Conservation (phyloP, 1,284 basidiomycete genomes). For the Nidula niveotomentosa region DNA sequence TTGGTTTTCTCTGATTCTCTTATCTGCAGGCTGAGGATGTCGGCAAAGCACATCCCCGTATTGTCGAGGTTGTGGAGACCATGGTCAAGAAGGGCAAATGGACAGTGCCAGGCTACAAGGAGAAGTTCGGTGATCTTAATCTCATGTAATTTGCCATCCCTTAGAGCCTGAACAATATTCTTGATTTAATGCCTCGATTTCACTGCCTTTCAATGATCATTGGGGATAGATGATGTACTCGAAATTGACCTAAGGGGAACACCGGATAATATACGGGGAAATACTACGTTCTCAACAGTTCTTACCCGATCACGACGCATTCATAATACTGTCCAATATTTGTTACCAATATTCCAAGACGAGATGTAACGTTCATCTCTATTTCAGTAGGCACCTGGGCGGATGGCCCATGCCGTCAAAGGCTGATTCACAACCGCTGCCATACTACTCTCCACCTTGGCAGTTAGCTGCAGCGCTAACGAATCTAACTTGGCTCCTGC, state of each 20-base stretch:
- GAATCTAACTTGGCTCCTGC: conserved; percentile 39
- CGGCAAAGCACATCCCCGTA: conserved; percentile 90
- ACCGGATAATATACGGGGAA: too few relatives aligned
- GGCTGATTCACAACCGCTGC: conserved; percentile 35
- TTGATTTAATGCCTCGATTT: not conserved
- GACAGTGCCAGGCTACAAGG: conserved; percentile 93
- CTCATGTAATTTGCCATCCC: conserved; percentile 65
- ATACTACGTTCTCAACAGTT: not conserved
- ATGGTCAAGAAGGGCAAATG: conserved; percentile 99
- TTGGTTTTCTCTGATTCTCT: not conserved
- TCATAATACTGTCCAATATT: too few relatives aligned
- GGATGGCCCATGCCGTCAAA: conserved; percentile 32
- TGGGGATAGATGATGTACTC: not conserved
- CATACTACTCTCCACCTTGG: conserved; percentile 40
- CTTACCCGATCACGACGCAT: not conserved
- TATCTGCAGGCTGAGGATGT: conserved; percentile 80
- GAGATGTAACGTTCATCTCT: too few relatives aligned
- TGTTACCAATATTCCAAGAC: too few relatives aligned
- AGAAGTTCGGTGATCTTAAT: conserved; percentile 92
- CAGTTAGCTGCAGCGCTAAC: conserved; percentile 32
- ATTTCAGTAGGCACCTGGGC: conserved; percentile 27
- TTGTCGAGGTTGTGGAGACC: conserved; percentile 90
- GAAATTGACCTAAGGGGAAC: too few relatives aligned
- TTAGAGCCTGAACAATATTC: conserved; percentile 20
- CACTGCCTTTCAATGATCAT: not conserved